Base-by-base conservation (phyloP, 345 rosid genomes). In the Salix udensis region DNA sequence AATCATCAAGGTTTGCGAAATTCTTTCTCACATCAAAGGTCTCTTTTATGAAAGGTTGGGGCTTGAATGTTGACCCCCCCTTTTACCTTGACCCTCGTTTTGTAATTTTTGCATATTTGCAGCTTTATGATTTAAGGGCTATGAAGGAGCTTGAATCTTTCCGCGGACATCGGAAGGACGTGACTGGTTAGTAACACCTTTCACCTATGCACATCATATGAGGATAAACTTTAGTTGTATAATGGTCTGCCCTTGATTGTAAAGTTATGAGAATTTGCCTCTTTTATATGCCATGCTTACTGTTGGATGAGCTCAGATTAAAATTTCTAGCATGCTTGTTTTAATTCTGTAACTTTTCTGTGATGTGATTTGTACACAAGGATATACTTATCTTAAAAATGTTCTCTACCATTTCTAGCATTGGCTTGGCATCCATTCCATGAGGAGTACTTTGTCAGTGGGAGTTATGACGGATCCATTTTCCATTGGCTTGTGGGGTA, bases 131-230 rank as follows among this genome's bases (percentile, higher is more conserved):
- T 78, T 90, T 96, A 68, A 89, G 99, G 80, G 94, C 98, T 67
- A 96, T 96, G 99, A 96, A 96, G 89, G 99, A 92, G 87, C 98
- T 96, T 84, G 97, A 96, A 84, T 93, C 99, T 75, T 96, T 91
- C 83, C 98, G 97, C 66, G 97, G 99, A 26, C 97, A 96, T 77
- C 85, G 87, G 31, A 96, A 96, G 86, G 98, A 96, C 82, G 93
- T 96, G 71, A 93, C 96, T 78, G 85, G 99, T 96, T 84, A 89
- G 99, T 84, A 78, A 77, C 62, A 72, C 13, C 58, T 75, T n/a
- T 68, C 26, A 40, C 28, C 65, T 12, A 50, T 34, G 19, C 31
- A 36, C 13, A 23, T 21, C 44, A 11, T 68, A 50, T 34, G 46
- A 69, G 46, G 36, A 68, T 61, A 34, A 66, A 26, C 31, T 36